Evolutionary conservation across 208 protist genomes (phyloP), one percentile per base, ranked within the genome.

Genomic region (Jaenimonas drosophilae): DNA sequence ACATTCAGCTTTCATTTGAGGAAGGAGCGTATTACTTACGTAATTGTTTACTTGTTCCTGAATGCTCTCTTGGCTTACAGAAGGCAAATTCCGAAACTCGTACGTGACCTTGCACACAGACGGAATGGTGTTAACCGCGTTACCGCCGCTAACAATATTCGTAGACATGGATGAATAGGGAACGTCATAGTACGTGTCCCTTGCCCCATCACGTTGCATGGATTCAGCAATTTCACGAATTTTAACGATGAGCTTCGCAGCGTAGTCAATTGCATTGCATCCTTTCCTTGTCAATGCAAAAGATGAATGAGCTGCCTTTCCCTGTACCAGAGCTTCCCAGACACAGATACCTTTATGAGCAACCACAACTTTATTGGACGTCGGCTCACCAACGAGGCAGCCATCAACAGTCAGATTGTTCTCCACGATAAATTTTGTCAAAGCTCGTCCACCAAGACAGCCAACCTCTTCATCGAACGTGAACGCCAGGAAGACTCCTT

Each of bases 331-430:
- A 27, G 74, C 46, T 16, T 49, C 48, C 47, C 55, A 79, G 21
- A 56, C 14, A 39, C 39, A 58, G 37, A 67, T 69, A 23, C 59
- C 64, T 38, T 77, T 77, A 52, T 77, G 67, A 16, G 70, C 70
- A n/a, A 77, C 52, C n/a, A n/a, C n/a, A n/a, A n/a, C n/a, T n/a
- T n/a, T 36, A 80, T 64, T 38, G 21, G 66, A 76, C 12, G 64
- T 75, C 25, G 63, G 66, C 49, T 85, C 65, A 28, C 76, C 67
- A 26, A 85, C 67, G 2, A 76, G 40, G 59, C 70, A 85, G n/a
- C 52, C 55, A 29, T 79, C 63, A 2, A 42, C 60, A 32, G 63
- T 63, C 40, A 75, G 55, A 20, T 42, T 47, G 19, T 64, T n/a
- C n/a, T n/a, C n/a, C n/a, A n/a, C n/a, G n/a, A n/a, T n/a, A n/a